A percentile compares a stretch with the other conserved stretches of the same genome.
These are phyloP conservation scores for Neoarthrinium moseri DNA, from an alignment of 2,329 filamentous ascomycete species.

Conservation along the genomic window DNA sequence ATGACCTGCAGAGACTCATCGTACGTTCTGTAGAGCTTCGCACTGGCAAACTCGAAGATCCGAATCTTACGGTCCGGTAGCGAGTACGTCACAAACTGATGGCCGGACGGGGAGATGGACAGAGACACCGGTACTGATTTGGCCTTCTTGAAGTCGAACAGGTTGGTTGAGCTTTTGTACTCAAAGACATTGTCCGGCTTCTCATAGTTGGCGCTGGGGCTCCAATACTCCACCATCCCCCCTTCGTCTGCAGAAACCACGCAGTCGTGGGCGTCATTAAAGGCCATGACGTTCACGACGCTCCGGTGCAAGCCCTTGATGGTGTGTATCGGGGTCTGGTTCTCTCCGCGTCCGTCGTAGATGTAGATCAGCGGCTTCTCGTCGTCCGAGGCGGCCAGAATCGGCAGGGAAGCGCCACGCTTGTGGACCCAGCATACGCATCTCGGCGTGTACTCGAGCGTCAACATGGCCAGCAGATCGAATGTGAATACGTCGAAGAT, in stretches of 20 bases:
- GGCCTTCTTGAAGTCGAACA: slow-evolving; percentile 96
- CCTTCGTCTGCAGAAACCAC: slow-evolving; percentile 85
- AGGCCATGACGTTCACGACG: slow-evolving; percentile 81
- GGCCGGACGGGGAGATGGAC: slow-evolving; percentile 80
- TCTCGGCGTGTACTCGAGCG: slow-evolving; percentile 71
- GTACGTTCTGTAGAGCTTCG: slow-evolving; percentile 87
- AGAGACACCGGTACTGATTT: slow-evolving; percentile 82
- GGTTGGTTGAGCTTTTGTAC: slow-evolving; percentile 88
- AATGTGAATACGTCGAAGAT: slow-evolving; percentile 84
- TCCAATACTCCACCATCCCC: slow-evolving; percentile 98
- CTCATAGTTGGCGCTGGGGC: slow-evolving; percentile 74
- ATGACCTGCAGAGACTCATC: slow-evolving; percentile 90
- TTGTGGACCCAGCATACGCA: slow-evolving; percentile 91
- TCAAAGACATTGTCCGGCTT: slow-evolving; percentile 91
- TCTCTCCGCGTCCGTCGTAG: slow-evolving; percentile 88
- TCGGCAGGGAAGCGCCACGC: slow-evolving; percentile 81
- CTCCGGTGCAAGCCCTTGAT: slow-evolving; percentile 78
- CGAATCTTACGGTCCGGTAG: slow-evolving; percentile 92
- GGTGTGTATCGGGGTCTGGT: slow-evolving; percentile 70
- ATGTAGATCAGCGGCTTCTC: slow-evolving; percentile 71
- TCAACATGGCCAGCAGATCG: slow-evolving; percentile 79
- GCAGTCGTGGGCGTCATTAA: slow-evolving; percentile 86
- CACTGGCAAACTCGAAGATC: slow-evolving; percentile 87
- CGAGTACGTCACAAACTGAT: slow-evolving; percentile 85
- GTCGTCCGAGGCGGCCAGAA: slow-evolving; percentile 81